These are phyloP conservation scores for Nepenthes alata DNA, from an alignment of 179 eudicot species.

Conservation along the genomic window DNA sequence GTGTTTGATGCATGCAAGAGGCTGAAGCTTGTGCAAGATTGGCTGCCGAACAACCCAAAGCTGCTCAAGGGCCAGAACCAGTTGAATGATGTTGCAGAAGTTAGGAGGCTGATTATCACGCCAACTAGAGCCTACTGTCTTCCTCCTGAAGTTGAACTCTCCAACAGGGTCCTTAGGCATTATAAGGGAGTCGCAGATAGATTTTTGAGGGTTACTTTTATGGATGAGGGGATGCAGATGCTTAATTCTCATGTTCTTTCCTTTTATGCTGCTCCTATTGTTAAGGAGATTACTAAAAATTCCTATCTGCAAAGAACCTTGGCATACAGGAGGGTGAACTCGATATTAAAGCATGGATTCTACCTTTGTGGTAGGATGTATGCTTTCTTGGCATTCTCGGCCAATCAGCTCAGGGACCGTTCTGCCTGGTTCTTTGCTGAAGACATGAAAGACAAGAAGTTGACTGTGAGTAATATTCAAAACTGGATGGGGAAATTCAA, in stretches of 20 bases:
- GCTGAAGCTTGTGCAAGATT: constrained; percentile 42
- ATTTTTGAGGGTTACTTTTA: constrained; percentile 80
- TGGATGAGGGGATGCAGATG: constrained; percentile 81
- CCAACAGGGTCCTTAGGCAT: constrained; percentile 70
- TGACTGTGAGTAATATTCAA: constrained; percentile 21
- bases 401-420: constrained; percentile 76
- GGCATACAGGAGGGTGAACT: constrained; percentile 45
- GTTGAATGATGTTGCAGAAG: constrained; percentile 47
- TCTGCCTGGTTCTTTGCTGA: constrained; percentile 97
- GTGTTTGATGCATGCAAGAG: constrained; percentile 46
- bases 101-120: constrained; percentile 66
- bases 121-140: constrained; percentile 83
- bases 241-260: constrained; percentile 46
- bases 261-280: constrained; percentile 49
- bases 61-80: constrained; percentile 31
- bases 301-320: constrained; percentile 42
- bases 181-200: constrained; percentile 61
- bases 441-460: constrained; percentile 20
- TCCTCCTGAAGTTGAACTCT: constrained; percentile 75
- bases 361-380: constrained; percentile 62
- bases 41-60: constrained; percentile 66
- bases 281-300: constrained; percentile 38
- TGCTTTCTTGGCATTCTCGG: constrained; percentile 73
- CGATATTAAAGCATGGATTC: constrained; percentile 44
- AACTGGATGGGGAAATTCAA: constrained; percentile 77